Base-by-base conservation (phyloP, 352 stramenopile species). In the Globisporangium alternatum region DNA sequence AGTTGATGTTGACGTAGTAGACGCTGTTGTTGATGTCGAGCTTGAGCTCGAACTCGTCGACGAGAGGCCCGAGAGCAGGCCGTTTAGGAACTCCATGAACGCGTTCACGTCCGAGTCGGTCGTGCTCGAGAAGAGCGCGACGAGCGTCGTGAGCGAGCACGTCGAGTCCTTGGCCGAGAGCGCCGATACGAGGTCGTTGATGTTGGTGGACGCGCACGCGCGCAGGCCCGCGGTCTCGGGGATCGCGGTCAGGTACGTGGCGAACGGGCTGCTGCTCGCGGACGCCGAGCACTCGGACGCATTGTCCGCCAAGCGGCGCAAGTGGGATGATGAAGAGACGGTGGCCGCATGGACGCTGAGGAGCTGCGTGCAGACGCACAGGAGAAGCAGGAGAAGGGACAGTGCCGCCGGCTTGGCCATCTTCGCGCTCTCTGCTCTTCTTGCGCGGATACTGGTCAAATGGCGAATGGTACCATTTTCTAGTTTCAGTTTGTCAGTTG, bases 121-220 rank as follows among this genome's bases (percentile, higher is more conserved):
- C 31, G 64, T 69, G 35, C 65, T 60, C 44, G 43, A 64, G 51
- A 89, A 68, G 19, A 89, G 64, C 58, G 67, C 65, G 33, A 67
- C 70, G 48, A 88, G 72, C 37, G 77, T 81, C 62, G 74, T 75
- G 64, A 89, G 71, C 60, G 75, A 69, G 56, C 77, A 87, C 64
- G 74, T 78, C 43, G 73, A 78, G 21, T 60, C 69, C 9, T 60
- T 64, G 4, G 47, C 71, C 5, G 76, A 75, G 8, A 89, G 70
- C 22, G 69, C 66, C 12, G 65, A 59, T 21, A 80, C 70, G 15
- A 89, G 66, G 45, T 68, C 56, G 21, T 74, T 72, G 41, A 87
- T 67, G 67, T 89, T 89, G 58, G 60, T 74, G 37, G 78, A 75
- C 31, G 81, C 60, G 66, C 80, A 89, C 31, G 71, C 71, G 45